Evolutionary conservation across 495 filamentous ascomycete species (phyloP).

Genomic region (Penicillium turbatum): DNA sequence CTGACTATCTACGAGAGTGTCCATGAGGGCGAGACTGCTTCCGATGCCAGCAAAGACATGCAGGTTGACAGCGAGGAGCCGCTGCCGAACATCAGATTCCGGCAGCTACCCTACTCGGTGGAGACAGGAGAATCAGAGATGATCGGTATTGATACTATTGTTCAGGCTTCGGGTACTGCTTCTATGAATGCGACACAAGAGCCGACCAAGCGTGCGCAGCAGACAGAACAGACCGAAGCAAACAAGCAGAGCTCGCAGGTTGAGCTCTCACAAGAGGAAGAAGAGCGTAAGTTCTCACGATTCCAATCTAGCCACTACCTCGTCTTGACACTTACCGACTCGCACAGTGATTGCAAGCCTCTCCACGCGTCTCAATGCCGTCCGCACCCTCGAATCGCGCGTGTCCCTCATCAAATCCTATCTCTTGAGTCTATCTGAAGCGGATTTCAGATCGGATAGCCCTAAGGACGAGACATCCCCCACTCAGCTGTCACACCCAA

Average conservation of each 20-base stretch:
- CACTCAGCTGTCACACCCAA: conserved; percentile 37
- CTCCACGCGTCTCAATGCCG: conserved; percentile 83
- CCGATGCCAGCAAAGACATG: conserved; percentile 64
- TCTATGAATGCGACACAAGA: conserved; percentile 29
- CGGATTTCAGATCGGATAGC: conserved; percentile 40
- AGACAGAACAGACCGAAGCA: conserved; percentile 34
- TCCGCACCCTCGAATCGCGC: conserved; percentile 83
- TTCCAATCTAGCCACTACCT: not conserved
- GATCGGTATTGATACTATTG: conserved; percentile 91
- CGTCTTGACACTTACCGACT: conserved; percentile 13
- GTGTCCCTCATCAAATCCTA: conserved; percentile 79
- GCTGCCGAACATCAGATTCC: conserved; percentile 62
- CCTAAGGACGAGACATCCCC: conserved; percentile 21
- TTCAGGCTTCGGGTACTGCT: conserved; percentile 75
- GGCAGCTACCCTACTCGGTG: conserved; percentile 77
- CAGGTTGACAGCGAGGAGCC: conserved; percentile 62
- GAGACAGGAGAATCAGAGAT: conserved; percentile 97
- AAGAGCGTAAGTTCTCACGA: conserved; percentile 54
- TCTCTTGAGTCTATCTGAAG: conserved; percentile 64
- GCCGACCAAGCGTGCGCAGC: conserved; percentile 9
- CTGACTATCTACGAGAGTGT: conserved; percentile 86
- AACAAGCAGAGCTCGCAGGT: conserved; percentile 35
- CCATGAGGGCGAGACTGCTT: conserved; percentile 57
- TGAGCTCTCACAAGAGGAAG: conserved; percentile 68
- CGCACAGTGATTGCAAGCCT: conserved; percentile 60